Percentiles rank a stretch among this genome's conserved stretches.
phyloP scores from a whole-genome alignment of 2,329 filamentous ascomycete species.

The Chaetothyriales sp. region DNA sequence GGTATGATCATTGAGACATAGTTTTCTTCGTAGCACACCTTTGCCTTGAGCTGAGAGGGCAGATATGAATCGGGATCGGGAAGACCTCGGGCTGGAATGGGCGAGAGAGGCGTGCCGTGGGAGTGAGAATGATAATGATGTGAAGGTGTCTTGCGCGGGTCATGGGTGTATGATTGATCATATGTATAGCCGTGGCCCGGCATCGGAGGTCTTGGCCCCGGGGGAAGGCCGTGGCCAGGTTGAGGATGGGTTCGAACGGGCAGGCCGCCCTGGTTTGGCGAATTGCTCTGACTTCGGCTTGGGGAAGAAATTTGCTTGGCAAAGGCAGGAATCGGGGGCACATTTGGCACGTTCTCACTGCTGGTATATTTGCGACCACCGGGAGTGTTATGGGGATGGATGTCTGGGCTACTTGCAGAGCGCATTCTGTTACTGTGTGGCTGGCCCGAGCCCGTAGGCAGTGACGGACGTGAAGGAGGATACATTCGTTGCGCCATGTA shows the following conservation, averaged over 20 bases:
- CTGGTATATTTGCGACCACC: conserved; percentile 34
- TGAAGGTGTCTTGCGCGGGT: conserved; percentile 9
- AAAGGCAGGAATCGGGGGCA: conserved; percentile 64
- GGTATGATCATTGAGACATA: conserved; percentile 93
- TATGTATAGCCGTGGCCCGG: conserved; percentile 14
- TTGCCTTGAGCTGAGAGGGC: conserved; percentile 79
- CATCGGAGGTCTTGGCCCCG: conserved; percentile 12
- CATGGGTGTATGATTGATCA: conserved; percentile 11
- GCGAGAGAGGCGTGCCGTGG: conserved; percentile 24
- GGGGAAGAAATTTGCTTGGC: conserved; percentile 47
- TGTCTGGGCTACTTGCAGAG: conserved; percentile 91
- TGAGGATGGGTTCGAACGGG: conserved; percentile 54
- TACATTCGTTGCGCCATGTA: conserved; percentile 48
- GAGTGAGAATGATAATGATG: conserved; percentile 14
- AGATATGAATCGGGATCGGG: conserved; percentile 31
- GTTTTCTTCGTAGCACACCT: conserved; percentile 82
- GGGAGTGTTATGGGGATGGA: conserved; percentile 54
- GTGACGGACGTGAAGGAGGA: conserved; percentile 48
- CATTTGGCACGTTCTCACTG: conserved; percentile 48
- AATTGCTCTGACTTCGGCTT: conserved; percentile 68
- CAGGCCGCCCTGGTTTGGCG: conserved; percentile 54
- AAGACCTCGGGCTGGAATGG: conserved; percentile 12
- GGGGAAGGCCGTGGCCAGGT: conserved; percentile 44
- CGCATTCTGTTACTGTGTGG: conserved; percentile 51
- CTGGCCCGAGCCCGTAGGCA: conserved; percentile 55